Conservation (phyloP, 2,329 filamentous ascomycete genomes). For the Paraphaeosphaeria minitans region DNA sequence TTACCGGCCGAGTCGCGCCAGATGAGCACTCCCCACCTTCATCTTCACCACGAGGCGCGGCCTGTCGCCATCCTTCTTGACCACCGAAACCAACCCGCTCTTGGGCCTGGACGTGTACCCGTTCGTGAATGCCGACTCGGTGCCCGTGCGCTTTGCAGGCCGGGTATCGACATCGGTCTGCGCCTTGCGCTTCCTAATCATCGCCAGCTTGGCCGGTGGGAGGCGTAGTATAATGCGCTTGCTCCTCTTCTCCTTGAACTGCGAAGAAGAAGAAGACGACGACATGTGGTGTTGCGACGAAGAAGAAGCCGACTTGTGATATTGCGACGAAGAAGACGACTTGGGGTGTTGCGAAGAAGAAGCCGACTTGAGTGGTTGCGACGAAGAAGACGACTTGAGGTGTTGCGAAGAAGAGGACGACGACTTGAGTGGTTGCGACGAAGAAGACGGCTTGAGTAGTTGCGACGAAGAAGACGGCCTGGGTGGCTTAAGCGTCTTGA, state of each 20-base stretch:
- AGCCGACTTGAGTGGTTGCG: too few relatives aligned
- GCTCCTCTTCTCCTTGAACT: constrained; percentile 25
- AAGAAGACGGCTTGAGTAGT: too few relatives aligned
- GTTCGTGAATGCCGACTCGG: constrained; percentile 22
- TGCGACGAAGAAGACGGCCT: constrained; percentile 13
- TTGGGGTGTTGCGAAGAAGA: too few relatives aligned
- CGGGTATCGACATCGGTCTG: constrained; percentile 23
- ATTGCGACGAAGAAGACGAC: constrained; percentile 10
- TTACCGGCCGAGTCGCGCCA: constrained; percentile 1
- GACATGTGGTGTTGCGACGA: too few relatives aligned
- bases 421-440: too few relatives aligned
- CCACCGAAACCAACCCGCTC: constrained; percentile 26
- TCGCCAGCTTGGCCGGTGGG: constrained; percentile 17
- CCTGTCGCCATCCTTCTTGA: constrained; percentile 21
- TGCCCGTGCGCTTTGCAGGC: constrained; percentile 36
- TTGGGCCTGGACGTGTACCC: constrained; percentile 8
- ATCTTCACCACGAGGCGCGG: constrained; percentile 17
- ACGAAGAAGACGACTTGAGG: too few relatives aligned
- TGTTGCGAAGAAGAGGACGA: constrained; percentile 9
- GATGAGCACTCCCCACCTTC: constrained; percentile 7
- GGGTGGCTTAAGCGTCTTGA: constrained; percentile 23
- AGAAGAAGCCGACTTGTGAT: too few relatives aligned
- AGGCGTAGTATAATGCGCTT: constrained; percentile 34
- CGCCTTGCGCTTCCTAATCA: constrained; percentile 28
- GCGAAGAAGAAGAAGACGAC: constrained; percentile 12